phyloP scores from a whole-genome alignment of 768 basidiomycete species.

The Macrolepiota albuminosa region DNA sequence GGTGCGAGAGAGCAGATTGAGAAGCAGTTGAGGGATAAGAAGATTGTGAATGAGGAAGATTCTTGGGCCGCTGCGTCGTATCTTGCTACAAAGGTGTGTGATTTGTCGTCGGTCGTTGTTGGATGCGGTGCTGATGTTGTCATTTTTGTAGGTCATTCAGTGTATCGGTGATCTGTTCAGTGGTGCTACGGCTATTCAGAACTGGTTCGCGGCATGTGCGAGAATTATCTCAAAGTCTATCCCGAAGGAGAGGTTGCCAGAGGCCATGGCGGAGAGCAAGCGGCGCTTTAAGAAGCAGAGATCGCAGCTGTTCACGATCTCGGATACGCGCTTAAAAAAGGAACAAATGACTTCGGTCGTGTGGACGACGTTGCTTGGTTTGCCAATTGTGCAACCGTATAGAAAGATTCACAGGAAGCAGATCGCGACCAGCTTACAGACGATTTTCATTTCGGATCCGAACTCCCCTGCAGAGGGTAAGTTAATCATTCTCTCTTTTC shows the following conservation, averaged over 20 bases:
- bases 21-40: constrained; percentile 74
- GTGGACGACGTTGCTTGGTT: constrained; percentile 94
- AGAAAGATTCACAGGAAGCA: constrained; percentile 80
- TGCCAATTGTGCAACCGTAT: constrained; percentile 97
- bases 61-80: constrained; percentile 74
- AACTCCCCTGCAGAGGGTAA: constrained; percentile 63
- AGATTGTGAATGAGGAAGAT: constrained; percentile 67
- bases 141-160: constrained; percentile 46
- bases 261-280: constrained; percentile 29
- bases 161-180: constrained; percentile 91
- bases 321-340: constrained; percentile 49
- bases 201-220: constrained; percentile 82
- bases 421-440: constrained; percentile 79
- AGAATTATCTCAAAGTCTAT: constrained; percentile 84
- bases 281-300: constrained; percentile 1
- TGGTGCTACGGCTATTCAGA: constrained; percentile 90
- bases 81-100: constrained; percentile 65
- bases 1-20: constrained; percentile 96
- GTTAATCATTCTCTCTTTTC: constrained; percentile 6
- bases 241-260: constrained; percentile 60
- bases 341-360: constrained; percentile 95
- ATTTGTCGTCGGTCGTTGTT: background rate
- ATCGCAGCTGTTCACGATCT: constrained; percentile 15
- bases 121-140: background rate
- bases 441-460: constrained; percentile 88